Conservation (phyloP, 306 rosid genomes). For the Vigna unguiculata region DNA sequence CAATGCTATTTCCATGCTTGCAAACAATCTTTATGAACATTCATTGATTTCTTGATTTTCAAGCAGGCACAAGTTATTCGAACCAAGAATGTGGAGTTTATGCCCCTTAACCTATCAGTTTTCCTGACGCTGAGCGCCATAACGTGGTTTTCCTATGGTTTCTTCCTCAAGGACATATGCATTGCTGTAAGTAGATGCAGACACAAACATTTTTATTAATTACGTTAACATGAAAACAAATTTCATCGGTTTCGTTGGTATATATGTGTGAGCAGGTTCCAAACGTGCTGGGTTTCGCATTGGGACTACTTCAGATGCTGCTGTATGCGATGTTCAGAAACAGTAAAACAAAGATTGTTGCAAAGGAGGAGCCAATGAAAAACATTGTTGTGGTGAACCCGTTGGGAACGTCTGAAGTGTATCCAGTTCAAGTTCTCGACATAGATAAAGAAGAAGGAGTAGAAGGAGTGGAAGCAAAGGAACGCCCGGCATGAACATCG, state of each 20-base stretch:
- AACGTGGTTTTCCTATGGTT: constrained; percentile 82
- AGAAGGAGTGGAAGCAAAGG: background rate
- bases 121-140: constrained; percentile 83
- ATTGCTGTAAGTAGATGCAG: constrained; percentile 62
- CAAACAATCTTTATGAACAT: background rate
- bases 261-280: constrained; percentile 58
- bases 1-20: background rate
- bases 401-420: constrained; percentile 9
- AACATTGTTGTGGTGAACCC: constrained; percentile 37
- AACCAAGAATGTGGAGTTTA: constrained; percentile 78
- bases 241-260: background rate
- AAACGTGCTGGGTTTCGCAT: constrained; percentile 67
- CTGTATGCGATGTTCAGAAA: constrained; percentile 64
- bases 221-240: background rate
- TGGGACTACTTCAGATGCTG: constrained; percentile 77
- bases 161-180: constrained; percentile 63
- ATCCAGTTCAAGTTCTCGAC: constrained; percentile 11
- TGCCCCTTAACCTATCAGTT: constrained; percentile 74
- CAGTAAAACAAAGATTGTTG: background rate
- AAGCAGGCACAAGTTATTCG: constrained; percentile 53
- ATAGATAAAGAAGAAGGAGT: background rate
- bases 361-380: constrained; percentile 30
- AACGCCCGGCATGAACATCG: background rate
- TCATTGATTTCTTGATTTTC: background rate
- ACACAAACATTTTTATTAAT: too few species aligned